phyloP scores from a whole-genome alignment of 1,139 yeast genomes.

The Pichia sp. region DNA sequence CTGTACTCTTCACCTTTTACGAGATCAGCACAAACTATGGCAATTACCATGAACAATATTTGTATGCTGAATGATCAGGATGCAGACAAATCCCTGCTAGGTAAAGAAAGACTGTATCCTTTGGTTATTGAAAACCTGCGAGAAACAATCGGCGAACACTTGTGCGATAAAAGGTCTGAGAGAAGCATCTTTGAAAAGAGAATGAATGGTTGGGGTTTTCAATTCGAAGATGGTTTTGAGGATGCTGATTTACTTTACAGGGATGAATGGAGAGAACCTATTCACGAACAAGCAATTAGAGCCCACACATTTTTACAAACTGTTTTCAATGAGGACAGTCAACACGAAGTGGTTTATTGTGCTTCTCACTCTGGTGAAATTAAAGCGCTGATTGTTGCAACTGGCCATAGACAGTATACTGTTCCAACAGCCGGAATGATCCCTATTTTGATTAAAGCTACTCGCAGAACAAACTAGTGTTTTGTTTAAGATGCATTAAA shows the following conservation, averaged over 20 bases:
- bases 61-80: conserved; percentile 20
- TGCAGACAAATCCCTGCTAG: conserved; percentile 1
- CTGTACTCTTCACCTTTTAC: conserved; percentile 61
- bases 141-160: conserved; percentile 60
- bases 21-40: conserved; percentile 51
- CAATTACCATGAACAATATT: conserved; percentile 49
- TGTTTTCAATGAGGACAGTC: conserved; percentile 32
- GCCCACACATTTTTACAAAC: conserved; percentile 40
- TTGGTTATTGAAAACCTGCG: conserved; percentile 47
- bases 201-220: conserved; percentile 31
- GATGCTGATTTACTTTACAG: conserved; percentile 41
- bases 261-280: conserved; percentile 36
- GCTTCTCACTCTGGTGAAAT: conserved; percentile 63
- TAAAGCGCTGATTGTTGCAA: conserved; percentile 41
- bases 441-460: conserved; percentile 45
- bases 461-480: not conserved
- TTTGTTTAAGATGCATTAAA: conserved; percentile 7
- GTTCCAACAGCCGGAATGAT: conserved; percentile 62
- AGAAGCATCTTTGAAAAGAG: conserved; percentile 32
- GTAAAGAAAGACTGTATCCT: conserved; percentile 25
- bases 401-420: conserved; percentile 46
- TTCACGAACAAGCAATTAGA: conserved; percentile 43
- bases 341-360: conserved; percentile 34
- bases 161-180: conserved; percentile 54
- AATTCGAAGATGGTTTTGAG: conserved; percentile 37